Percentiles rank a stretch among this genome's conserved stretches.
Evolutionary conservation across 352 stramenopile species (phyloP).

Genomic region (Globisporangium cystogenes): DNA sequence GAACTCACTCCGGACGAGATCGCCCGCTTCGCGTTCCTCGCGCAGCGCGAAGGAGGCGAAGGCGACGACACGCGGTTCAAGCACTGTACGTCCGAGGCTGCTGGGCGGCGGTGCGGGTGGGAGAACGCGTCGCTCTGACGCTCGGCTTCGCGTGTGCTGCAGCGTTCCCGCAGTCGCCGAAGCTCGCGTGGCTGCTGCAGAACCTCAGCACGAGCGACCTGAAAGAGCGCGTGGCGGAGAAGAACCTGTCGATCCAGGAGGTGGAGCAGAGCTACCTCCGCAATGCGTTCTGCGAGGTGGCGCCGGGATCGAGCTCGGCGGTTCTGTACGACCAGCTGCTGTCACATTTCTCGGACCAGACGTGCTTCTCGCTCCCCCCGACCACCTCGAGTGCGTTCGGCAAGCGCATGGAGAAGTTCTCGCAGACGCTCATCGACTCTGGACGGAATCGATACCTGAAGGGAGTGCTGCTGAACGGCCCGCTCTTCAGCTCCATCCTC

Average conservation of each 20-base stretch:
- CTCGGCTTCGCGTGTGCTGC: neutral
- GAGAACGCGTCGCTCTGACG: neutral
- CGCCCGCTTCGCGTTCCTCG: constrained; percentile 54
- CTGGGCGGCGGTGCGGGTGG: too few species aligned
- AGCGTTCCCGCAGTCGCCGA: constrained; percentile 72
- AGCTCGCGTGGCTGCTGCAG: constrained; percentile 67
- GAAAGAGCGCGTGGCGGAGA: constrained; percentile 56
- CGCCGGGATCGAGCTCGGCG: constrained; percentile 15
- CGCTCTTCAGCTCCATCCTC: constrained; percentile 60
- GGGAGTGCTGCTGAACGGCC: constrained; percentile 62
- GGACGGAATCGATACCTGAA: constrained; percentile 66
- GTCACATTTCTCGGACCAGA: constrained; percentile 46
- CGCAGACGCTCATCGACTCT: constrained; percentile 45
- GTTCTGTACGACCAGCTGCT: constrained; percentile 39
- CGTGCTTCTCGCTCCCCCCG: constrained; percentile 43
- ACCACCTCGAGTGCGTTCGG: constrained; percentile 32
- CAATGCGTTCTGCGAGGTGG: constrained; percentile 30
- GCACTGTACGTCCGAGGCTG: constrained; percentile 16
- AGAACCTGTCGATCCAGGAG: constrained; percentile 46
- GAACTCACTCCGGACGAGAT: constrained; percentile 45
- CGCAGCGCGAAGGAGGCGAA: constrained; percentile 19
- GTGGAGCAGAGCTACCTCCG: constrained; percentile 57
- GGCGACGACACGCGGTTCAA: constrained; percentile 16
- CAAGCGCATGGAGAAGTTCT: constrained; percentile 66
- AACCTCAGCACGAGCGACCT: constrained; percentile 53